Evolutionary conservation across 129 eudicot genomes (phyloP).

Genomic region (Heracleum sosnowskyi): DNA sequence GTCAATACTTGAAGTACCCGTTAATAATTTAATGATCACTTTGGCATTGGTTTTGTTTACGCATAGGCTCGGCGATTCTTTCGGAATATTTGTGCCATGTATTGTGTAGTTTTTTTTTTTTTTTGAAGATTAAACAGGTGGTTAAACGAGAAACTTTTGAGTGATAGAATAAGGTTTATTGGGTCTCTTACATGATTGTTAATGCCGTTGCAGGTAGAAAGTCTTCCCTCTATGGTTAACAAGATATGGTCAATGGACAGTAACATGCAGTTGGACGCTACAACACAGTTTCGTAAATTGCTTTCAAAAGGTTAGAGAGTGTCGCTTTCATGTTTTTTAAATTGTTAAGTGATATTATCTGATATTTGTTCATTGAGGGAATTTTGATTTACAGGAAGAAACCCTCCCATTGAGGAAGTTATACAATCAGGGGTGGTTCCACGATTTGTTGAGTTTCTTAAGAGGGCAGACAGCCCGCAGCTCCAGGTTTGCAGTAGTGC

Average conservation of each 20-base stretch:
- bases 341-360: conserved; percentile 1
- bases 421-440: conserved; percentile 91
- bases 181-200: conserved; percentile 1
- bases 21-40: not conserved
- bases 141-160: too few relatives aligned
- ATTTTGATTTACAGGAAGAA: conserved; percentile 40
- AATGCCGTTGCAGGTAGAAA: conserved; percentile 51
- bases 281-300: conserved; percentile 81
- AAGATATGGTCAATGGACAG: conserved; percentile 58
- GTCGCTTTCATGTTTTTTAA: conserved; percentile 5
- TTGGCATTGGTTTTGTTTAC: too few relatives aligned
- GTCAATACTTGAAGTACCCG: not conserved
- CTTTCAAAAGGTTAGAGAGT: conserved; percentile 63
- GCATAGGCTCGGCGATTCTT: too few relatives aligned
- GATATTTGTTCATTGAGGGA: not conserved
- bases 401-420: conserved; percentile 92
- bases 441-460: conserved; percentile 74
- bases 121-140: too few relatives aligned
- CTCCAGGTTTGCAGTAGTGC: conserved; percentile 55
- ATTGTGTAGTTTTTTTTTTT: too few relatives aligned
- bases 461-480: conserved; percentile 77
- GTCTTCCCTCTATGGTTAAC: conserved; percentile 73
- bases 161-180: not conserved
- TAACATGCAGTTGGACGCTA: conserved; percentile 72
- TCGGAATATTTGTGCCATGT: too few relatives aligned